Percentiles rank a stretch among this genome's conserved stretches.
Conservation (phyloP, 495 filamentous ascomycete species). For the Neurospora sp. region DNA sequence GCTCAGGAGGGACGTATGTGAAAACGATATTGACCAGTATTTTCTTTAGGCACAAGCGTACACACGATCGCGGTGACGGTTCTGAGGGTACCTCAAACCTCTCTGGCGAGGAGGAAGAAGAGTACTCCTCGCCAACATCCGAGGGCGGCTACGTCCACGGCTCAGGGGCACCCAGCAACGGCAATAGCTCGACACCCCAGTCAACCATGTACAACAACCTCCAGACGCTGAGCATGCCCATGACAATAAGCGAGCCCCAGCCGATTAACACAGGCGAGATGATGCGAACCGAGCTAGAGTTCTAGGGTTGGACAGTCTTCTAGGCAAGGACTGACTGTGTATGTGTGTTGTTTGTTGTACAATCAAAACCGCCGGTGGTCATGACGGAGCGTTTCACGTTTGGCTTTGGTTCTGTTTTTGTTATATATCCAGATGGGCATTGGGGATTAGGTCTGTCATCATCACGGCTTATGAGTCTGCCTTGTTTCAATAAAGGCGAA, state of each 20-base stretch:
- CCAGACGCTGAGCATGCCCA: slow-evolving; percentile 46
- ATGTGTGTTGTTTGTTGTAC: slow-evolving; percentile 16
- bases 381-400: slow-evolving; percentile 3
- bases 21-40: slow-evolving; percentile 11
- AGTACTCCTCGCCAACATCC: slow-evolving; percentile 56
- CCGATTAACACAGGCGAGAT: slow-evolving; percentile 36
- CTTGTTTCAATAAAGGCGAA: not conserved
- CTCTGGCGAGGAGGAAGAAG: slow-evolving; percentile 69
- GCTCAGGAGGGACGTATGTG: slow-evolving; percentile 6
- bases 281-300: slow-evolving; percentile 11
- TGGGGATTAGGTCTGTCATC: slow-evolving; percentile 4
- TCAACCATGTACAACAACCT: slow-evolving; percentile 35
- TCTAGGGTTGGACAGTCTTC: slow-evolving; percentile 24
- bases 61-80: slow-evolving; percentile 71
- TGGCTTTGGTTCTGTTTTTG: slow-evolving; percentile 25
- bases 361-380: not conserved
- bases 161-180: slow-evolving; percentile 33
- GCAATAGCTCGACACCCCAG: slow-evolving; percentile 22
- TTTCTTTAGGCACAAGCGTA: slow-evolving; percentile 73
- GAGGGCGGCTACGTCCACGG: slow-evolving; percentile 42
- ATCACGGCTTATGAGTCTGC: not conserved
- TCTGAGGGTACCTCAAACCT: slow-evolving; percentile 56
- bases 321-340: slow-evolving; percentile 33
- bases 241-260: slow-evolving; percentile 45
- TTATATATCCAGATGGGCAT: slow-evolving; percentile 6